Base-by-base conservation (phyloP, 1,139 yeast species). In the Blastobotrys ciferrii region DNA sequence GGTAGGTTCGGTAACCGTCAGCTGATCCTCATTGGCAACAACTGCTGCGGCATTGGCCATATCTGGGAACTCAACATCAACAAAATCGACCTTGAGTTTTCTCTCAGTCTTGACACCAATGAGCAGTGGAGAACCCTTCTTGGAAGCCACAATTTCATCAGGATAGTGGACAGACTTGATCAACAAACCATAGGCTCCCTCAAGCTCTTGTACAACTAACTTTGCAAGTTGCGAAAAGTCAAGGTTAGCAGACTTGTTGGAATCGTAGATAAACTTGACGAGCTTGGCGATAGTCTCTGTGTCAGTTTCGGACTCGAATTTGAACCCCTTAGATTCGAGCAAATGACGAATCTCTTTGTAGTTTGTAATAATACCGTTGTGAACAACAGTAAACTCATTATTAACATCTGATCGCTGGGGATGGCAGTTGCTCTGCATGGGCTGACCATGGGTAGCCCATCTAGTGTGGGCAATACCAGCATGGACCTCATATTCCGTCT, bases 401-500 rank as follows among this genome's bases (percentile, higher is more conserved):
- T 72, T 70, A 9, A 78, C 77, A 67, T 88, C 98, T 0, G 96
- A 87, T 60, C 94, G 76, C 67, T 92, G 98, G 46, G 99, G 99
- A 67, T 94, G 99, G 68, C 98, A 92, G 75, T 94, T 94, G 57
- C 72, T 65, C 53, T 77, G 81, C 61, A 80, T 81, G 50, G 98
- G 98, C 62, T 84, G 87, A 70, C 99, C 99, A 70, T 94, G 99
- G 41, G 99, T 94, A 43, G 99, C 98, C 99, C 99, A 94, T 76
- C 99, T 85, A 14, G 99, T 94, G 71, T 94, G 99, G 36, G 98
- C 98, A 68, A 94, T 92, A 66, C 96, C 98, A 52, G 84, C 92
- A 66, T 92, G 98, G 68, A 85, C 82, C 60, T 82, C 84, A 64
- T 88, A 88, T 20, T 80, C 76, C 59, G 83, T 77, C 64, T 84